A percentile compares a stretch with the other conserved stretches of the same genome.
Evolutionary conservation across 306 rosid genomes (phyloP).

Genomic region (Cucumis cinereus): DNA sequence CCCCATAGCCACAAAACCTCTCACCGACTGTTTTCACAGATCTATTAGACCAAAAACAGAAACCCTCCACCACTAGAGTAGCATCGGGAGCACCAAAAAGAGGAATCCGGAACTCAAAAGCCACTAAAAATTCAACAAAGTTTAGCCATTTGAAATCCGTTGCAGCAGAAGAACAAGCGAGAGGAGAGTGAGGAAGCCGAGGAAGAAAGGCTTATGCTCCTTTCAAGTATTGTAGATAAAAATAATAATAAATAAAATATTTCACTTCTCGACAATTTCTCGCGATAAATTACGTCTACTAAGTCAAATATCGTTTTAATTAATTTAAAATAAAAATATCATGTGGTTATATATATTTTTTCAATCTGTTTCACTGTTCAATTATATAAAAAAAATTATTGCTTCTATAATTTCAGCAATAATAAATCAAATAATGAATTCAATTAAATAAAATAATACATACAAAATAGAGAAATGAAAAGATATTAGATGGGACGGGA

Average conservation of each 20-base stretch:
- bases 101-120: constrained; percentile 48
- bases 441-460: constrained; percentile 2
- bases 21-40: not conserved
- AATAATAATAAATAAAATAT: not conserved
- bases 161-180: constrained; percentile 1
- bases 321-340: not conserved
- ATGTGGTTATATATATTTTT: not conserved
- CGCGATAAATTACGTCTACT: not conserved
- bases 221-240: not conserved
- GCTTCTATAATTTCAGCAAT: not conserved
- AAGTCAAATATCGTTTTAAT: not conserved
- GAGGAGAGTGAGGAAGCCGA: not conserved
- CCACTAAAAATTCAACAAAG: constrained; percentile 26
- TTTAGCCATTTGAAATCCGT: constrained; percentile 33
- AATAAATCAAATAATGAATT: not conserved
- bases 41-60: constrained; percentile 17
- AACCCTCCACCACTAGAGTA: constrained; percentile 17
- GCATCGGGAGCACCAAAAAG: constrained; percentile 28
- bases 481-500: not conserved
- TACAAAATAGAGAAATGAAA: not conserved
- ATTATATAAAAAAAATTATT: constrained; percentile 1
- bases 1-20: constrained; percentile 23
- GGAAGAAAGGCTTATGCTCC: not conserved
- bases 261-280: not conserved
- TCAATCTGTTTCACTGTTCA: not conserved